These are phyloP conservation scores for Insectozyma bohioensis DNA, from an alignment of 1,139 yeast genomes.

Conservation along the genomic window DNA sequence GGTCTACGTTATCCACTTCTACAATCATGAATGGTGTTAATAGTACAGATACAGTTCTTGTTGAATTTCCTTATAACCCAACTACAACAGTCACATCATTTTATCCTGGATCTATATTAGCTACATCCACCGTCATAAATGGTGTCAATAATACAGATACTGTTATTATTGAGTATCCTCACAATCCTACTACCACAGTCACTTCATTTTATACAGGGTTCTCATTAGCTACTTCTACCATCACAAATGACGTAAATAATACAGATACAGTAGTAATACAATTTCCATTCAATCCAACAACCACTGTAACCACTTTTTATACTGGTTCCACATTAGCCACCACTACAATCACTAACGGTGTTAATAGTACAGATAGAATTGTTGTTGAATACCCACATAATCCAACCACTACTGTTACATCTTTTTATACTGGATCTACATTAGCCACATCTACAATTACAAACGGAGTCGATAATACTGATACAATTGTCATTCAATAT, in stretches of 20 bases:
- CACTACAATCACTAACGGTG: conserved; percentile 8
- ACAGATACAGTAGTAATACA: conserved; percentile 19
- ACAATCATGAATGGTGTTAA: conserved; percentile 12
- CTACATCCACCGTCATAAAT: conserved; percentile 11
- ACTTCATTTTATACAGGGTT: conserved; percentile 11
- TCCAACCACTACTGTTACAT: conserved; percentile 13
- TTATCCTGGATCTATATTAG: conserved; percentile 9
- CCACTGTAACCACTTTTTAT: conserved; percentile 9
- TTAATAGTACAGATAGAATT: conserved; percentile 18
- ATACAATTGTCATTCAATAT: conserved; percentile 17
- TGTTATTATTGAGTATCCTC: conserved; percentile 19
- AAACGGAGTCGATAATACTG: conserved; percentile 14
- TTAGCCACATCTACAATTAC: conserved; percentile 11
- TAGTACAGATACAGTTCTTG: conserved; percentile 19
- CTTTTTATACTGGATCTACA: conserved; percentile 18
- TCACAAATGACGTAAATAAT: conserved; percentile 10
- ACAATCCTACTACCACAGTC: conserved; percentile 12
- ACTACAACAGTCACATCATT: conserved; percentile 14
- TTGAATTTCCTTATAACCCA: conserved; percentile 18
- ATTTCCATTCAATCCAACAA: conserved; percentile 17
- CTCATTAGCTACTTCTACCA: conserved; percentile 9
- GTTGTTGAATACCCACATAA: conserved; percentile 20
- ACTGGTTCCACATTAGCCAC: conserved; percentile 1
- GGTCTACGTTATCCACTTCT: conserved; percentile 5
- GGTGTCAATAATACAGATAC: conserved; percentile 16